Conservation (phyloP, 2,329 filamentous ascomycete genomes). For the Aspergillus sp. region DNA sequence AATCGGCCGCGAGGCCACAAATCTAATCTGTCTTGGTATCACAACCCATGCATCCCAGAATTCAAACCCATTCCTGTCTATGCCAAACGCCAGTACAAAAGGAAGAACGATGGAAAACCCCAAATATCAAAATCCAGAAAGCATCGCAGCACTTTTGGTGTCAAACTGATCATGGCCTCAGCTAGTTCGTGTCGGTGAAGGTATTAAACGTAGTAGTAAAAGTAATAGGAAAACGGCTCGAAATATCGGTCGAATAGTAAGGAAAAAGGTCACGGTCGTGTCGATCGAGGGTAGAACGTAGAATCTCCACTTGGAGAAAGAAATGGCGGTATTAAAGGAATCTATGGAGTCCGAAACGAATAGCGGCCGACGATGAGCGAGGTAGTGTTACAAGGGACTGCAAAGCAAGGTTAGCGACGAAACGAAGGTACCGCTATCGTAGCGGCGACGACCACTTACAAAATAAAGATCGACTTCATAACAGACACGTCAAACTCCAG, state of each 20-base stretch:
- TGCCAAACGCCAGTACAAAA: slow-evolving; percentile 36
- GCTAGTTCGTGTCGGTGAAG: slow-evolving; percentile 20
- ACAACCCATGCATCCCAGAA: slow-evolving; percentile 36
- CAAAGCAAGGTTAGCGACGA: slow-evolving; percentile 15
- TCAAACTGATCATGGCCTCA: slow-evolving; percentile 21
- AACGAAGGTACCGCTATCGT: slow-evolving; percentile 10
- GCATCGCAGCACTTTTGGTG: slow-evolving; percentile 25
- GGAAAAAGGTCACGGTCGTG: slow-evolving; percentile 26
- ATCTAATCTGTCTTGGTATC: slow-evolving; percentile 43
- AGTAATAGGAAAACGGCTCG: neutral
- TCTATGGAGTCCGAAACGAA: slow-evolving; percentile 26
- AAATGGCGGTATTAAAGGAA: slow-evolving; percentile 23
- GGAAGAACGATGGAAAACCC: slow-evolving; percentile 13
- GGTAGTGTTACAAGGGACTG: slow-evolving; percentile 34
- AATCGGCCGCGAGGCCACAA: slow-evolving; percentile 39
- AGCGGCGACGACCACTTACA: slow-evolving; percentile 21
- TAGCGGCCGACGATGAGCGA: slow-evolving; percentile 21
- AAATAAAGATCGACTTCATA: slow-evolving; percentile 27
- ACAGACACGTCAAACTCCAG: slow-evolving; percentile 29
- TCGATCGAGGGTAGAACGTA: slow-evolving; percentile 23
- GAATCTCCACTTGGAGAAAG: slow-evolving; percentile 9
- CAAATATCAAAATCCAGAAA: slow-evolving; percentile 13
- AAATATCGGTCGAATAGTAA: slow-evolving; percentile 26
- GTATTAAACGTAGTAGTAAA: slow-evolving; percentile 14
- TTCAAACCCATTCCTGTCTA: slow-evolving; percentile 37